A percentile compares a stretch with the other conserved stretches of the same genome.
Conservation (phyloP, 2,329 filamentous ascomycete genomes). For the Monosporascus sp. region DNA sequence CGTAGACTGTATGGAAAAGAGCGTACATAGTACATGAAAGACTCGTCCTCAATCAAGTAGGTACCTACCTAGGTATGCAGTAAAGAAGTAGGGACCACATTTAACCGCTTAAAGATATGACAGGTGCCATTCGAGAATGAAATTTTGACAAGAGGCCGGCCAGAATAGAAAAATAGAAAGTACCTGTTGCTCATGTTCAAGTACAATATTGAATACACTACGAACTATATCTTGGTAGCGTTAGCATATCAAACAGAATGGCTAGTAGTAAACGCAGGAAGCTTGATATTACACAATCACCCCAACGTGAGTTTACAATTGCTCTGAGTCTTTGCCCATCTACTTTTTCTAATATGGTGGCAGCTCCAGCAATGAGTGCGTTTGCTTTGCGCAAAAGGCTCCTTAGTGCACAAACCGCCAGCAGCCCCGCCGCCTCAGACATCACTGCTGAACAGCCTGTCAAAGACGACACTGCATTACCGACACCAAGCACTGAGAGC, state of each 20-base stretch:
- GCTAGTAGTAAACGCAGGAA: background rate
- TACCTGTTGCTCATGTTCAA: no score
- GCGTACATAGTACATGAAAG: background rate
- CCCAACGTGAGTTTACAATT: background rate
- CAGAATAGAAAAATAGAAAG: no score
- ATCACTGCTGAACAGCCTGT: constrained; percentile 1
- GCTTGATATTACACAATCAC: background rate
- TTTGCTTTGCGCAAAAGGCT: constrained; percentile 38
- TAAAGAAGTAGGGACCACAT: no score
- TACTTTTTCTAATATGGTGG: background rate
- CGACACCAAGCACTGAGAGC: background rate
- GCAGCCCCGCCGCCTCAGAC: constrained; percentile 2
- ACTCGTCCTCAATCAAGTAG: no score
- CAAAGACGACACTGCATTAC: background rate
- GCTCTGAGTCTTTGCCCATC: background rate
- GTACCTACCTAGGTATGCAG: no score
- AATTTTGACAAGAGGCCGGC: no score
- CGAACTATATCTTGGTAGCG: no score
- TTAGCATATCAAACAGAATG: no score
- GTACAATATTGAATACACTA: no score
- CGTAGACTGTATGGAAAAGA: no score
- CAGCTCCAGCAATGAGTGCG: constrained; percentile 34
- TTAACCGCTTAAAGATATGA: no score
- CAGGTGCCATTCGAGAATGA: no score
- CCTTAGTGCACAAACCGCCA: constrained; percentile 19